A percentile compares a stretch with the other conserved stretches of the same genome.
phyloP scores from a whole-genome alignment of 371 early-diverging fungal species.

The Mucor racemosus region DNA sequence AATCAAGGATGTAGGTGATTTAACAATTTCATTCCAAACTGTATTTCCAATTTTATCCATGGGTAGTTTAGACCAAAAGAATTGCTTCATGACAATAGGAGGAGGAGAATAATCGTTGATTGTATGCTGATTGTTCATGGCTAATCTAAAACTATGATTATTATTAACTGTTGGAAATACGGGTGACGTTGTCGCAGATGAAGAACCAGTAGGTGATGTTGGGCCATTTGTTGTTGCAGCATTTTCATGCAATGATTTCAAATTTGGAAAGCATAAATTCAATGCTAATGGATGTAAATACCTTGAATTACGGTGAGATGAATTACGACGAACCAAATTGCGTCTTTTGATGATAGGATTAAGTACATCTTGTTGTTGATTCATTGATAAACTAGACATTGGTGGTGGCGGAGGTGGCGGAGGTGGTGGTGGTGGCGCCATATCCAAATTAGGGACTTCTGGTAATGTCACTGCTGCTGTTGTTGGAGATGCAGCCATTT shows the following conservation, averaged over 20 bases:
- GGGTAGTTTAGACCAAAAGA: constrained; percentile 68
- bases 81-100: constrained; percentile 43
- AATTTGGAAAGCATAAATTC: constrained; percentile 43
- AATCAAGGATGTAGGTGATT: constrained; percentile 28
- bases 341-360: constrained; percentile 15
- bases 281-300: constrained; percentile 53
- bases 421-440: constrained; percentile 30
- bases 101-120: background rate
- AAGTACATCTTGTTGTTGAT: background rate
- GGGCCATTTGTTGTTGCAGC: constrained; percentile 1
- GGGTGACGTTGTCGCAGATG: background rate
- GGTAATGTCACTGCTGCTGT: constrained; percentile 37
- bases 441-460: background rate
- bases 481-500: constrained; percentile 16
- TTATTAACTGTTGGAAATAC: constrained; percentile 22
- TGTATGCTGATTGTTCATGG: background rate
- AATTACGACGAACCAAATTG: constrained; percentile 7
- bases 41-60: constrained; percentile 58
- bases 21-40: constrained; percentile 60
- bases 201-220: background rate
- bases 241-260: constrained; percentile 50
- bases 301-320: constrained; percentile 34
- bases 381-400: constrained; percentile 7
- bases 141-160: background rate
- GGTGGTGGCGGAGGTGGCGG: constrained; percentile 42